Evolutionary conservation across 768 basidiomycete species (phyloP), one percentile per base, ranked within the genome.

Genomic region (Hygrophorus pudorinus): DNA sequence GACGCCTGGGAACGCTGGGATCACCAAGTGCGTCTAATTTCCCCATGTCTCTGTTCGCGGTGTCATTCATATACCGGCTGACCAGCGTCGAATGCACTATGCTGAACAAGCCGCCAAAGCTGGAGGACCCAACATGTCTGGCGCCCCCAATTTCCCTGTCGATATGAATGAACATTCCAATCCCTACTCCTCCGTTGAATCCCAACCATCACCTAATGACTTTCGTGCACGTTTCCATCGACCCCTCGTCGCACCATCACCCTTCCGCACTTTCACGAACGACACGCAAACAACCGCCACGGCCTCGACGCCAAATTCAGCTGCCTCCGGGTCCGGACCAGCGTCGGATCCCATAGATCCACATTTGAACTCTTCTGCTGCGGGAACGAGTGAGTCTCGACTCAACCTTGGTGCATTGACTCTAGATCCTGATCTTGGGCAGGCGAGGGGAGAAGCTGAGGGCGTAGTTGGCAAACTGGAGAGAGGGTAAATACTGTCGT

Each of bases 1-100:
- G 79, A 83, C 36, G 85, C 85, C 13, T 90, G 85, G 74, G 87
- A 90, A 46, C 80, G 83, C 32, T 90, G 87, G 87, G 81, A 89
- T 53, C 76, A 79, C 51, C 80, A 81, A 59, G 85, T 87, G 56
- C 45, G 75, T 59, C 17, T 21, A 28, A n/a, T 30, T 13, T 21
- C 34, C 27, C 24, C 39, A 20, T 13, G 29, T 41, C 8, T 40
- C 37, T 46, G 27, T 44, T 35, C 45, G 18, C 29, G 42, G 38
- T 41, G 27, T 34, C 36, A 42, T 28, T 42, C 38, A 42, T 18
- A 30, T 17, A 37, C 13, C 32, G 29, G 13, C 38, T 13, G 42
- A 41, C 34, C 50, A 70, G 68, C 65, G 68, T 14, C 68, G 67
- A 14, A 49, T 66, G 33, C 68, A 68, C 51, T 69, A 67, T 36